Base-by-base conservation (phyloP, 2,329 filamentous ascomycete species). In the Pyrenophora tritici-repentis region DNA sequence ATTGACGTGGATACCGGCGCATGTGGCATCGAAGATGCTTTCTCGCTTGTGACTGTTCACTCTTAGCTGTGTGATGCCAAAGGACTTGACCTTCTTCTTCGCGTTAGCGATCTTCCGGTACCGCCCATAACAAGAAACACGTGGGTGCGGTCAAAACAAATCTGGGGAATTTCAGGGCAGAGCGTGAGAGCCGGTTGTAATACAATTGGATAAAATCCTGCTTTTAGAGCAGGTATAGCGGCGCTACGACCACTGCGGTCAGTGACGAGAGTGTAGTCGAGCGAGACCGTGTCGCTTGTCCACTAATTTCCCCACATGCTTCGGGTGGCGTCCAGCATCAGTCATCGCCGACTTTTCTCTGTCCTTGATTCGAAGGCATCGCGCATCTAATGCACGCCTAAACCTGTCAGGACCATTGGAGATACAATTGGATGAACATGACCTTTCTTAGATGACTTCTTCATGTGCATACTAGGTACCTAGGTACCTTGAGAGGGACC, bases 81-180 rank as follows among this genome's bases (percentile, higher is more conserved):
- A 35, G 31, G 48, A 44, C 55, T 53, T 58, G 60, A 65, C 62
- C 62, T 65, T 59, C 61, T 63, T 42, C 13, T 58, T 63, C 29
- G 51, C 53, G 56, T 64, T 64, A 64, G 58, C 40, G 17, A 36
- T 37, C 41, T 35, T 38, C 49, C 42, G 47, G 41, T 20, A 41
- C 42, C 43, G 29, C 31, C 36, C 31, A 29, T n/a, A 32, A 42
- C n/a, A 7, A 38, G 22, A 42, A 39, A 52, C 50, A 49, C 44
- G 45, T 53, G 45, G 35, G 36, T 33, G 18, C 37, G 29, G 26
- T 22, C 16, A 26, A 16, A 33, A 17, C 22, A 40, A 48, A 38
- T 26, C 14, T 34, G 37, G 22, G 24, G 38, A 17, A 37, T 31
- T n/a, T n/a, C 6, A 43, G 33, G 34, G 16, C 39, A 26, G 33